These are phyloP conservation scores for Aegilops tauschii DNA, from an alignment of 176 grass and related monocot genomes.

Conservation along the genomic window DNA sequence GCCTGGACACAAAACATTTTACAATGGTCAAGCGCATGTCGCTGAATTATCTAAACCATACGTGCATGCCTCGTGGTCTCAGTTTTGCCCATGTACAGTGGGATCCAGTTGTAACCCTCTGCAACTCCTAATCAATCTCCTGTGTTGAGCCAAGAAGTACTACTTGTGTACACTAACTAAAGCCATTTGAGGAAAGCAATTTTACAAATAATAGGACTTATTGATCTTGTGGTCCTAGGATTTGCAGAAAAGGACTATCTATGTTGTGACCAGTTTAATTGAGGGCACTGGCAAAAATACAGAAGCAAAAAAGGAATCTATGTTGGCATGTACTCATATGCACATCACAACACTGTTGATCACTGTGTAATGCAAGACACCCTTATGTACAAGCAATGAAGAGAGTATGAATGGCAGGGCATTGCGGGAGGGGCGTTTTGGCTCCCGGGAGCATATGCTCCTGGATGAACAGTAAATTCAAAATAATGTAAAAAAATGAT, in stretches of 20 bases:
- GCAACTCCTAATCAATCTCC: not conserved
- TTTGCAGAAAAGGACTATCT: no score
- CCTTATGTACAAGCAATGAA: not conserved
- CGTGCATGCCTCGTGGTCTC: not conserved
- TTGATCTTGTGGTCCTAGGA: slow-evolving; percentile 11
- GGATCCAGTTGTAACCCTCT: not conserved
- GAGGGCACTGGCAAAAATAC: not conserved
- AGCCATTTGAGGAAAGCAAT: slow-evolving; percentile 4
- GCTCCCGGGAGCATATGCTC: no score
- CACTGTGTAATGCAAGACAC: slow-evolving; percentile 17
- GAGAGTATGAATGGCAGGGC: not conserved
- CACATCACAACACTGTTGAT: not conserved
- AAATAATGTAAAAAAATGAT: no score
- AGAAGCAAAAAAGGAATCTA: slow-evolving; percentile 15
- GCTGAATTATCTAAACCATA: not conserved
- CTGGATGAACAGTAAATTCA: no score
- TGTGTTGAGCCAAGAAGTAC: not conserved
- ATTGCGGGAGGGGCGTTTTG: not conserved
- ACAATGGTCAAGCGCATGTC: slow-evolving; percentile 6
- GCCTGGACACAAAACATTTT: not conserved
- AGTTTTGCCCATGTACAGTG: not conserved
- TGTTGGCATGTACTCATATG: not conserved
- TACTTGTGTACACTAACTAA: not conserved
- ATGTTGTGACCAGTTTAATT: not conserved
- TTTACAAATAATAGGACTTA: not conserved